These are phyloP conservation scores for Pachysandra terminalis DNA, from an alignment of 164 flowering plant genomes.

Conservation along the genomic window DNA sequence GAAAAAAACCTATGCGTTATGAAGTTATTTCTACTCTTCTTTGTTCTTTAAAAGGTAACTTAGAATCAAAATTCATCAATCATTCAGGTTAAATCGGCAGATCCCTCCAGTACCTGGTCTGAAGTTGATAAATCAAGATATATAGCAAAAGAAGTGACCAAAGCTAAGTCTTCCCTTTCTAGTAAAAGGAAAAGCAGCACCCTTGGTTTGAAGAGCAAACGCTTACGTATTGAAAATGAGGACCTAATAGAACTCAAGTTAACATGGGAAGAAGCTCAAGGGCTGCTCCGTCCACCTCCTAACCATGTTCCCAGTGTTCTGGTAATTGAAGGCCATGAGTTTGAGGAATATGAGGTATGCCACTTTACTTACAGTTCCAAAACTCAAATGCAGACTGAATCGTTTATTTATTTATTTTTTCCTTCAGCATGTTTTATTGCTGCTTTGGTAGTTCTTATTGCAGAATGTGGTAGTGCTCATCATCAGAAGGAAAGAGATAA, in stretches of 20 bases:
- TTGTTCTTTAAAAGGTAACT: conserved; percentile 13
- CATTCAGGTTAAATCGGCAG: conserved; percentile 42
- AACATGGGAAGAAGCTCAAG: conserved; percentile 93
- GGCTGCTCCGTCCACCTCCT: conserved; percentile 69
- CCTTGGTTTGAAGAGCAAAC: conserved; percentile 61
- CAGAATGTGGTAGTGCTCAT: neutral
- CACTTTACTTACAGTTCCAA: neutral
- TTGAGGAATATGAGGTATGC: conserved; percentile 74
- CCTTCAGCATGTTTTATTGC: neutral
- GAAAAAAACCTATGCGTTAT: conserved; percentile 14
- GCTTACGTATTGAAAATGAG: conserved; percentile 51
- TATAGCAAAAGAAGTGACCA: conserved; percentile 48
- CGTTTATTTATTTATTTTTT: too few relatives aligned
- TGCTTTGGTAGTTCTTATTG: neutral
- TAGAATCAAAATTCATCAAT: conserved; percentile 22
- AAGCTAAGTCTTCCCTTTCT: conserved; percentile 35
- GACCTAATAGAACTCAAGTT: conserved; percentile 70
- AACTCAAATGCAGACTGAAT: neutral
- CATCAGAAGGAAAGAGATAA: neutral
- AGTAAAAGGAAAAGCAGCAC: conserved; percentile 64
- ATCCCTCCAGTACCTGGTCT: conserved; percentile 41
- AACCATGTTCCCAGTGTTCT: conserved; percentile 48
- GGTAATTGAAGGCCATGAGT: conserved; percentile 76
- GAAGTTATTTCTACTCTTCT: conserved; percentile 21
- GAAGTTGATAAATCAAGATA: conserved; percentile 56